Evolutionary conservation across 176 grass and related monocot genomes (phyloP), one percentile per base, ranked within the genome.

Genomic region (Phoenix roebelenii): DNA sequence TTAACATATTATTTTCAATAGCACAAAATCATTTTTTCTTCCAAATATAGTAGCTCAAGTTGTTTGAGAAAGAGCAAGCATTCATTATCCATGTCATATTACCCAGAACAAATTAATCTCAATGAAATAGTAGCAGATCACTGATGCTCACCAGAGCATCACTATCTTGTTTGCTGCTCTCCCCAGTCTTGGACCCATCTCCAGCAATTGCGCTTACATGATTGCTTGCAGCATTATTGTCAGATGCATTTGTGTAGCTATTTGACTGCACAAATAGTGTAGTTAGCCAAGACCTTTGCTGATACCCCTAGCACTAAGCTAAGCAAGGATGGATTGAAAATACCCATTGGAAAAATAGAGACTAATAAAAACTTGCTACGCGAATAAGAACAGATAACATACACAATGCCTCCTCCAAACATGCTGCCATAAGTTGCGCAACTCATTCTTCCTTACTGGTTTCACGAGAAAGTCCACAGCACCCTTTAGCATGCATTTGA

Each of bases 401-500:
- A 98, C 93, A 49, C 78, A 75, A 49, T 92, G 84, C n/a, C 87
- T 78, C 71, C 93, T 92, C 93, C 93, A 98, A 51, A 98, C 93
- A 73, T 98, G 93, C 72, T 98, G 93, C 88, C 93, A 98, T 59
- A 98, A 85, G 79, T 92, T 98, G 18, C 79, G 68, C 59, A 92
- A 35, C 67, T 98, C 93, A 57, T 98, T 98, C 87, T 83, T 98
- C 70, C 88, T 83, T 35, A 92, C 73, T 12, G 93, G 88, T 67
- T 98, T 98, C 50, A 98, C 88, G 52, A 98, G 77, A 70, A 98
- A 98, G 74, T 98, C 93, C 22, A 73, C 87, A 0, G 93, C 93
- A 16, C 93, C 93, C 54, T 89, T 98, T 17, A 92, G 82, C 93
- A 98, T 92, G 73, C 87, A 98, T 57, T 92, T 98, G 20, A 98